Percentiles rank a stretch among this genome's conserved stretches.
Evolutionary conservation across 2,329 filamentous ascomycete species (phyloP).

Genomic region (Fusarium setosum): DNA sequence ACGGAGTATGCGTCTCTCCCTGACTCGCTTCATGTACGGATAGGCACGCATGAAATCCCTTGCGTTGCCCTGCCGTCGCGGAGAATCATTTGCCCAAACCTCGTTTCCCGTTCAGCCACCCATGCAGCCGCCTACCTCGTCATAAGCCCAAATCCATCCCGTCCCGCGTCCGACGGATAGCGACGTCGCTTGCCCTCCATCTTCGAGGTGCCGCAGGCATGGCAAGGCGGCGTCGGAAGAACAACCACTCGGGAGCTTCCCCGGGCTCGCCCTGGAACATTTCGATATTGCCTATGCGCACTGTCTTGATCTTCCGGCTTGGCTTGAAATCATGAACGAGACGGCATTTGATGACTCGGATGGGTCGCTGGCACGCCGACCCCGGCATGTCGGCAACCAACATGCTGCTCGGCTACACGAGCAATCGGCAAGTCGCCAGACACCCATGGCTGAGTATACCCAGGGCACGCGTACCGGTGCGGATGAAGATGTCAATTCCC

Average conservation of each 20-base stretch:
- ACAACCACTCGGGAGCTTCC: conserved; percentile 32
- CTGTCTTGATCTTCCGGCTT: neutral
- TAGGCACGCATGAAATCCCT: conserved; percentile 18
- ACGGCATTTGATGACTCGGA: conserved; percentile 4
- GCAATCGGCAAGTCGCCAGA: neutral
- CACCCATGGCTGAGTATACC: neutral
- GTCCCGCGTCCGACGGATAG: conserved; percentile 1
- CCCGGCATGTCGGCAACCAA: neutral
- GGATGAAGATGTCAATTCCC: conserved; percentile 18
- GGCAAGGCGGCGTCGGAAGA: conserved; percentile 19
- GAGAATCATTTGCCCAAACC: conserved; percentile 3
- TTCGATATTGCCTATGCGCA: conserved; percentile 6
- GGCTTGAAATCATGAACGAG: neutral
- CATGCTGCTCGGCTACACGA: neutral
- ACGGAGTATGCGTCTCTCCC: too few species aligned
- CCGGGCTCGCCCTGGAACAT: conserved; percentile 7
- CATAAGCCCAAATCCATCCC: conserved; percentile 1
- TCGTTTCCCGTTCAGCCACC: conserved; percentile 15
- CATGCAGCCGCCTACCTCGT: conserved; percentile 12
- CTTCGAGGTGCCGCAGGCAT: neutral
- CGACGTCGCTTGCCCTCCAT: conserved; percentile 4
- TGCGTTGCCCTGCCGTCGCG: conserved; percentile 5
- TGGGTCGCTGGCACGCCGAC: conserved; percentile 9
- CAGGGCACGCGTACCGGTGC: conserved; percentile 11
- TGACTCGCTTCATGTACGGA: conserved; percentile 6